phyloP scores from a whole-genome alignment of 257 asterid species.

The Craterostigma plantagineum region DNA sequence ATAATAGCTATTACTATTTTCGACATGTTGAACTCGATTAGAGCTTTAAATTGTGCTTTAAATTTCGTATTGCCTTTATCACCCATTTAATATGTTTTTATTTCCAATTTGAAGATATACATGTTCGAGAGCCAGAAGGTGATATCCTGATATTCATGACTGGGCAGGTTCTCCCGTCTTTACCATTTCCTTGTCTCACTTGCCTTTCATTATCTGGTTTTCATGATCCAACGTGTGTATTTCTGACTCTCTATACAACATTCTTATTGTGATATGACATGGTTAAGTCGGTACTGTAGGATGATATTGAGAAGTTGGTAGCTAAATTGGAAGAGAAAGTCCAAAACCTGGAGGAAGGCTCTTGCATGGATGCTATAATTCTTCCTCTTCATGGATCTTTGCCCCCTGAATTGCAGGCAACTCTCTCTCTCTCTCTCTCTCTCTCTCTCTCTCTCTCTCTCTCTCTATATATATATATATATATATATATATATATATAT shows the following conservation, averaged over 20 bases:
- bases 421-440: no score
- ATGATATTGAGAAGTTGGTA: conserved; percentile 83
- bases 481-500: no score
- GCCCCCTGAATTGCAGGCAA: conserved; percentile 94
- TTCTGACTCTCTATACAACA: not conserved
- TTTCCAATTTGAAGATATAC: conserved; percentile 46
- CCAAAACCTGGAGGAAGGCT: conserved; percentile 70
- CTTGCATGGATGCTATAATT: conserved; percentile 86
- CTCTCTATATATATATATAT: no score
- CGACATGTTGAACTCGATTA: no score
- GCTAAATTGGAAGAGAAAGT: conserved; percentile 68
- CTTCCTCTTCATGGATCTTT: conserved; percentile 96
- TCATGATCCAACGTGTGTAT: not conserved
- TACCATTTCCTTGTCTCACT: conserved; percentile 1
- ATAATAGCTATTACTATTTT: not conserved
- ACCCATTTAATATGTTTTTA: conserved; percentile 9
- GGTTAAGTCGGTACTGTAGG: conserved; percentile 21
- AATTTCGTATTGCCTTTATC: conserved; percentile 7
- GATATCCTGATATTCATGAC: conserved; percentile 92
- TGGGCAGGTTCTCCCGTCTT: conserved; percentile 62
- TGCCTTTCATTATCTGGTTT: not conserved
- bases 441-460: no score
- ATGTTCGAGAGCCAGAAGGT: conserved; percentile 69
- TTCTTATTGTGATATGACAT: not conserved
- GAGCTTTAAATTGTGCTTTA: no score